These are phyloP conservation scores for Candida xiaguanensis DNA, from an alignment of 805 yeast species.

Conservation along the genomic window DNA sequence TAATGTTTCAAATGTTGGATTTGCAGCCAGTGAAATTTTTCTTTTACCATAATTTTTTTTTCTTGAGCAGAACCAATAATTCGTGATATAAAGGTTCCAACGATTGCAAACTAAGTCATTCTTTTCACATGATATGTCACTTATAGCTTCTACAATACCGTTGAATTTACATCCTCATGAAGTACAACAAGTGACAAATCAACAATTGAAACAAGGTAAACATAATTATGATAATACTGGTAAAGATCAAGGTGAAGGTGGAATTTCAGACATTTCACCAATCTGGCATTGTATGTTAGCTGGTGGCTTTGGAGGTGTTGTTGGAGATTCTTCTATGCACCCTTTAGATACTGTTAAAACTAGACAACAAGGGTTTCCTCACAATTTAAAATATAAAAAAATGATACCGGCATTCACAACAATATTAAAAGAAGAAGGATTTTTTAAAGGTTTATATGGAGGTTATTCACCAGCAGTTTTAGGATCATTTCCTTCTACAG, in stretches of 20 bases:
- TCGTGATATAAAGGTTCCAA: too few species aligned
- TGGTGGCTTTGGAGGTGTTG: constrained; percentile 92
- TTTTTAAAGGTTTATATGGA: constrained; percentile 79
- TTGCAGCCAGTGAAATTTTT: too few species aligned
- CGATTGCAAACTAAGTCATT: not conserved
- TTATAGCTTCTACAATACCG: constrained; percentile 34
- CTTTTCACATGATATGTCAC: constrained; percentile 18
- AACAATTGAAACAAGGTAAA: constrained; percentile 8
- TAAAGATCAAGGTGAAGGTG: constrained; percentile 2
- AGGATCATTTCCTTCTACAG: constrained; percentile 93
- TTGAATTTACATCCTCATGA: constrained; percentile 28
- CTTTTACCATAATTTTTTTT: not conserved
- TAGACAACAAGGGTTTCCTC: constrained; percentile 91
- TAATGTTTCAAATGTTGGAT: too few species aligned
- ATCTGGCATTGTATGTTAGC: constrained; percentile 68
- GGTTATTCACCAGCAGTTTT: constrained; percentile 90
- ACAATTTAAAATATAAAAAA: constrained; percentile 59
- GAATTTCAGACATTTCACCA: constrained; percentile 29
- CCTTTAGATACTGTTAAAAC: constrained; percentile 96
- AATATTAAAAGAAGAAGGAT: constrained; percentile 80
- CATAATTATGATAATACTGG: not conserved
- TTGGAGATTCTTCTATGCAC: constrained; percentile 93
- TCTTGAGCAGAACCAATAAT: not conserved
- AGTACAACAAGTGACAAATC: constrained; percentile 6
- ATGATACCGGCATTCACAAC: constrained; percentile 75